A percentile compares a stretch with the other conserved stretches of the same genome.
These are phyloP conservation scores for Neophaeococcomyces aloes DNA, from an alignment of 2,329 filamentous ascomycete genomes.

Conservation along the genomic window DNA sequence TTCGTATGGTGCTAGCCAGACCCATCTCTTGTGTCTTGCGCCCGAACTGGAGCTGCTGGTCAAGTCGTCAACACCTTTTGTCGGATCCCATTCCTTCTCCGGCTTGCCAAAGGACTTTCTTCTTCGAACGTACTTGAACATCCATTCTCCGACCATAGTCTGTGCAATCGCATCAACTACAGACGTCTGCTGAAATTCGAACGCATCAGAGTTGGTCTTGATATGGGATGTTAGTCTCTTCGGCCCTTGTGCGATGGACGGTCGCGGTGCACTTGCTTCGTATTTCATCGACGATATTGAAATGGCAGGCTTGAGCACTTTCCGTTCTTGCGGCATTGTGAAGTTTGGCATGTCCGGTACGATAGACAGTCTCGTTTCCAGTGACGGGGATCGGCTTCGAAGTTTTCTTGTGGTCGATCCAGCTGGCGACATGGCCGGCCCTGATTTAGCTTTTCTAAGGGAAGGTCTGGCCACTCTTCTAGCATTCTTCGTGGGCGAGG, in stretches of 20 bases:
- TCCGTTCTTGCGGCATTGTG: slow-evolving; percentile 22
- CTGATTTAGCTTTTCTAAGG: slow-evolving; percentile 76
- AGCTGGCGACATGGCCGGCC: slow-evolving; percentile 34
- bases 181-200: slow-evolving; percentile 56
- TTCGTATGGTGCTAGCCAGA: slow-evolving; percentile 96
- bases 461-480: slow-evolving; percentile 37
- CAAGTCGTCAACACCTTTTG: slow-evolving; percentile 54
- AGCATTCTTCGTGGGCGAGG: slow-evolving; percentile 45
- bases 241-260: slow-evolving; percentile 30
- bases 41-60: slow-evolving; percentile 57
- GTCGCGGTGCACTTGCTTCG: slow-evolving; percentile 20
- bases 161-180: slow-evolving; percentile 96
- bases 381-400: slow-evolving; percentile 37
- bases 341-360: slow-evolving; percentile 24
- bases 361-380: slow-evolving; percentile 20
- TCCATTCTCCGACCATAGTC: slow-evolving; percentile 85
- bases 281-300: not conserved
- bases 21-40: slow-evolving; percentile 85
- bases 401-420: slow-evolving; percentile 25
- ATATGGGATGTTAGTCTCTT: slow-evolving; percentile 33
- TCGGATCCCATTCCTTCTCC: slow-evolving; percentile 46
- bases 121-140: slow-evolving; percentile 39
- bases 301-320: not conserved
- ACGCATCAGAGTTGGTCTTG: slow-evolving; percentile 43
- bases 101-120: slow-evolving; percentile 81